Percentiles rank a stretch among this genome's conserved stretches.
These are phyloP conservation scores for Pseudogymnoascus sp. DNA, from an alignment of 2,329 filamentous ascomycete species.

Conservation along the genomic window DNA sequence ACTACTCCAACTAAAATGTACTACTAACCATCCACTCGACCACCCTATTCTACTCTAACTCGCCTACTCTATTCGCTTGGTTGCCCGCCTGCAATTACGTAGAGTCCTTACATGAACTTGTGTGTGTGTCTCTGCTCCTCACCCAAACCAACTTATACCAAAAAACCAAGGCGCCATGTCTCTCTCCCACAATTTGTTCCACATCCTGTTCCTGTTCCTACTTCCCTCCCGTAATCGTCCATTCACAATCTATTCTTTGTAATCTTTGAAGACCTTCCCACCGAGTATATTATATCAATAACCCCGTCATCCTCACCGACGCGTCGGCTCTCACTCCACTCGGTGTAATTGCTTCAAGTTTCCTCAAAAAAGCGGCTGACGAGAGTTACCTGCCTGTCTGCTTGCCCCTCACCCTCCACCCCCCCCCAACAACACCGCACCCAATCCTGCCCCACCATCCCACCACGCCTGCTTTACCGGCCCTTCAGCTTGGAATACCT, in stretches of 20 bases:
- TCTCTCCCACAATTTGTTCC: not conserved
- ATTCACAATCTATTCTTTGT: not conserved
- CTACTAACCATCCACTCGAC: not conserved
- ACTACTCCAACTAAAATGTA: not conserved
- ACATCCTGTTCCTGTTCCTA: not conserved
- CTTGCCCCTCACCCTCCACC: not conserved
- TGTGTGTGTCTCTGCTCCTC: not conserved
- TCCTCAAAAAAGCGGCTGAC: not conserved
- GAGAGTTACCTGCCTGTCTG: constrained; percentile 5
- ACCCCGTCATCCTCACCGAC: not conserved
- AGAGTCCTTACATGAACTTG: not conserved
- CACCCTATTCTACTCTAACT: not conserved
- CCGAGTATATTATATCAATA: not conserved
- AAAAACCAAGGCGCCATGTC: constrained; percentile 1
- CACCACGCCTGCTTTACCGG: constrained; percentile 2
- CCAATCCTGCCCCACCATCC: constrained; percentile 8
- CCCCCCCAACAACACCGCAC: not conserved
- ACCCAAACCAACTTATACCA: not conserved
- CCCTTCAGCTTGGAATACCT: constrained; percentile 1
- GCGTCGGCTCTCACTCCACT: not conserved
- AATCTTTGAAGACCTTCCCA: not conserved
- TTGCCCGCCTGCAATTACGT: not conserved
- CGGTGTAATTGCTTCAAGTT: not conserved
- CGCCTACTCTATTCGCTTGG: not conserved
- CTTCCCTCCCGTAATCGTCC: not conserved